Evolutionary conservation across 495 filamentous ascomycete species (phyloP), one percentile per base, ranked within the genome.

Genomic region (Penicillium mononematosum): DNA sequence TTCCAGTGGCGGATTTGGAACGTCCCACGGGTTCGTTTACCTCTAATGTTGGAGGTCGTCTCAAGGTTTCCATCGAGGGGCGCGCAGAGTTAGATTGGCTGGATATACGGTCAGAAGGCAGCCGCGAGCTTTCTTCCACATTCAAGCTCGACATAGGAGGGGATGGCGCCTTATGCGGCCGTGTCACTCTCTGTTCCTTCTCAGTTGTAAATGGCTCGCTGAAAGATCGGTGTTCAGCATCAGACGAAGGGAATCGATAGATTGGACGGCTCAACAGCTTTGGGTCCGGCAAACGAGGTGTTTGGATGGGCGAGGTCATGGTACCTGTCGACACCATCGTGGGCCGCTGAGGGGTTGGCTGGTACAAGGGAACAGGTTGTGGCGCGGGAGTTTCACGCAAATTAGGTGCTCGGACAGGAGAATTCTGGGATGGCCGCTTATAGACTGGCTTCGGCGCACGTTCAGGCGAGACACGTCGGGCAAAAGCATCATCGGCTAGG

Each of bases 241-340:
- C 80, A 11, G 77, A 71, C 36, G 81, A 67, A 6, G 85, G 81
- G 66, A 89, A 87, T 48, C 82, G 79, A 59, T 87, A 81, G 36
- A 85, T 79, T n/a, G 83, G 82, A 27, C 81, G 81, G 51, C 53
- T 66, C 17, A 75, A 64, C 5, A 71, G 62, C 20, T 71, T 79
- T 38, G 71, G 62, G 56, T 80, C 75, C 22, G 70, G 59, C 58
- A 75, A 65, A 19, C 71, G 74, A 38, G 85, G 83, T 22, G 85
- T 81, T n/a, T 83, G 79, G 8, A 89, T 78, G 19, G 84, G 88
- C 24, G 86, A 88, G 25, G 93, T 96, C 89, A 95, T 96, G 2
- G 91, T 96, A 32, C 92, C 94, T 12, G 87, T 94, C 3, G 94
- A 97, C n/a, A 96, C 85, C 87, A 94, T 96, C 6, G 64, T 56